Evolutionary conservation across 1,284 basidiomycete species (phyloP).

Genomic region (Malassezia brasiliensis): DNA sequence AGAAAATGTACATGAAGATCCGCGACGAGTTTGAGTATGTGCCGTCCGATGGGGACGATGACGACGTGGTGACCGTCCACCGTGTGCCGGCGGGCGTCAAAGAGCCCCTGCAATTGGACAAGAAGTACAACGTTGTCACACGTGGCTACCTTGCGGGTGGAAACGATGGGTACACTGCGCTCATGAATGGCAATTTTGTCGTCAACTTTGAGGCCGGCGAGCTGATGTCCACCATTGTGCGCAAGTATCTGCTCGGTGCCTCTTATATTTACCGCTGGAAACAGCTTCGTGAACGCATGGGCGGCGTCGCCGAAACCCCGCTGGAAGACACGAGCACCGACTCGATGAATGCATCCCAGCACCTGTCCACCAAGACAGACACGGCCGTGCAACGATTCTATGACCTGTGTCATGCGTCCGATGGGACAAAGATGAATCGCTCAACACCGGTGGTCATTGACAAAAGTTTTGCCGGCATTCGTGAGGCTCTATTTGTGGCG

Average conservation of each 20-base stretch:
- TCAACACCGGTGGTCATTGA: constrained; percentile 23
- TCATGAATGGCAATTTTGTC: constrained; percentile 62
- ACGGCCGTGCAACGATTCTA: constrained; percentile 7
- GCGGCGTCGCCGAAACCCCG: constrained; percentile 3
- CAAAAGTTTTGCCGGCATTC: constrained; percentile 24
- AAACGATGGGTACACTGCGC: constrained; percentile 66
- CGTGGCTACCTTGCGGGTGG: constrained; percentile 62
- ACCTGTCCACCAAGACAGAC: background rate
- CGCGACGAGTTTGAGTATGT: constrained; percentile 5
- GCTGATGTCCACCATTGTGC: constrained; percentile 68
- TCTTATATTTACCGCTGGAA: constrained; percentile 35
- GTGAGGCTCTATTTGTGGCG: constrained; percentile 33
- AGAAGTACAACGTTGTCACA: constrained; percentile 63
- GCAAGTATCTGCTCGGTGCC: constrained; percentile 69
- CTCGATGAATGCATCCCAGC: background rate
- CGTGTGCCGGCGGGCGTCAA: constrained; percentile 20
- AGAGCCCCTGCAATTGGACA: constrained; percentile 24
- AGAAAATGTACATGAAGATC: background rate
- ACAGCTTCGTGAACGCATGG: constrained; percentile 15
- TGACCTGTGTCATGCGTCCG: background rate
- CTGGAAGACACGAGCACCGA: too few species aligned
- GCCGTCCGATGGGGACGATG: constrained; percentile 45
- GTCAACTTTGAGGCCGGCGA: constrained; percentile 77
- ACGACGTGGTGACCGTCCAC: constrained; percentile 34
- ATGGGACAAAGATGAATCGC: background rate